Evolutionary conservation across 129 eudicot genomes (phyloP).

Genomic region (Scalesia atractyloides): DNA sequence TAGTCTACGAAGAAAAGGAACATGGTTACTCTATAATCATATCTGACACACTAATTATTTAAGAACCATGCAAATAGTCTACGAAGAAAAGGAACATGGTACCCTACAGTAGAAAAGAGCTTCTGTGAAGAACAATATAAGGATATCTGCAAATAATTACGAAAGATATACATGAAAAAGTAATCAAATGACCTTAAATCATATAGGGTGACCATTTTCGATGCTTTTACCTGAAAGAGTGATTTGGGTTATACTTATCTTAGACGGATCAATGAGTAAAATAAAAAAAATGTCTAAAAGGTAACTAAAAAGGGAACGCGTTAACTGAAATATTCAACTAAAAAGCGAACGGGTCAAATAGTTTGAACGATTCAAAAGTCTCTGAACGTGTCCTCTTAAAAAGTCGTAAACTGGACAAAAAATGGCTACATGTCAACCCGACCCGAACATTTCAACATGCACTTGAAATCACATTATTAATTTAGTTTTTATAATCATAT

Average conservation of each 20-base stretch:
- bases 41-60: no score
- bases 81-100: no score
- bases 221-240: neutral
- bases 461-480: no score
- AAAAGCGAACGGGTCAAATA: neutral
- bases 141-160: conserved; percentile 72
- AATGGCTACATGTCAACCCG: neutral
- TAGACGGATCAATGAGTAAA: no score
- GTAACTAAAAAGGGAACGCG: neutral
- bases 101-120: conserved; percentile 92
- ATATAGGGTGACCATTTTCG: no score
- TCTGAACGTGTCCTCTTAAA: neutral
- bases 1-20: conserved; percentile 71
- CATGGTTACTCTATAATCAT: conserved; percentile 38
- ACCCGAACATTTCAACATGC: no score
- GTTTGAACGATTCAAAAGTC: neutral
- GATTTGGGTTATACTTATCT: no score
- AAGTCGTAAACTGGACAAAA: neutral
- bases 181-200: neutral
- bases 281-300: no score
- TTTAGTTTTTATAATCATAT: no score
- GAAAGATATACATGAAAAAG: neutral
- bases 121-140: conserved; percentile 91
- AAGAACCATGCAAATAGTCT: no score
- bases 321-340: neutral